Conservation (phyloP, 768 basidiomycete species). For the Jaapia argillacea region DNA sequence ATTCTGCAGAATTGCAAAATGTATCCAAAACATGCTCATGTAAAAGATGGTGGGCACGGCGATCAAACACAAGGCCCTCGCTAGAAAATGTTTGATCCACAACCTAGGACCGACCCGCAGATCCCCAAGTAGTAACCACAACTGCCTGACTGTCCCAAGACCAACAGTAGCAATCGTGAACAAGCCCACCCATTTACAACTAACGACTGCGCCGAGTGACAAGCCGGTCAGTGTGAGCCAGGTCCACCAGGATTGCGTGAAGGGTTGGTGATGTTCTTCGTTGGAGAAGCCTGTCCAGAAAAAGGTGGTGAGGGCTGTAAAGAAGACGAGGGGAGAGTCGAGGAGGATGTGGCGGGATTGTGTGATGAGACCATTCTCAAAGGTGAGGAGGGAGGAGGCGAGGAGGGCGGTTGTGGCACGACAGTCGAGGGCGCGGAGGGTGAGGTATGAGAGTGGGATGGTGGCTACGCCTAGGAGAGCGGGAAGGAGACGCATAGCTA, state of each 20-base stretch:
- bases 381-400: conserved; percentile 83
- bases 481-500: conserved; percentile 96
- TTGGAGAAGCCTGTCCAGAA: conserved; percentile 87
- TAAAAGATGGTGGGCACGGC: conserved; percentile 80
- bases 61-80: conserved; percentile 86
- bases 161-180: conserved; percentile 97
- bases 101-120: conserved; percentile 62
- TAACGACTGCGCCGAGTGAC: conserved; percentile 84
- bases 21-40: conserved; percentile 94
- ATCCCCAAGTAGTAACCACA: conserved; percentile 90
- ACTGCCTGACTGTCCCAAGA: conserved; percentile 68
- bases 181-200: conserved; percentile 97
- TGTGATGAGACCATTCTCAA: conserved; percentile 93
- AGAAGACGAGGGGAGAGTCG: conserved; percentile 97
- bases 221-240: conserved; percentile 86
- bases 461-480: conserved; percentile 83
- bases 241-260: conserved; percentile 84
- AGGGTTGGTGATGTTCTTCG: conserved; percentile 78
- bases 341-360: conserved; percentile 96
- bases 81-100: conserved; percentile 79
- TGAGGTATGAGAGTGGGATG: conserved; percentile 86
- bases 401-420: conserved; percentile 88
- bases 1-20: conserved; percentile 81
- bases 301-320: conserved; percentile 84
- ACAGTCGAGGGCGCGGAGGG: conserved; percentile 87